Base-by-base conservation (phyloP, 352 stramenopile genomes). In the Saprolegnia diclina region DNA sequence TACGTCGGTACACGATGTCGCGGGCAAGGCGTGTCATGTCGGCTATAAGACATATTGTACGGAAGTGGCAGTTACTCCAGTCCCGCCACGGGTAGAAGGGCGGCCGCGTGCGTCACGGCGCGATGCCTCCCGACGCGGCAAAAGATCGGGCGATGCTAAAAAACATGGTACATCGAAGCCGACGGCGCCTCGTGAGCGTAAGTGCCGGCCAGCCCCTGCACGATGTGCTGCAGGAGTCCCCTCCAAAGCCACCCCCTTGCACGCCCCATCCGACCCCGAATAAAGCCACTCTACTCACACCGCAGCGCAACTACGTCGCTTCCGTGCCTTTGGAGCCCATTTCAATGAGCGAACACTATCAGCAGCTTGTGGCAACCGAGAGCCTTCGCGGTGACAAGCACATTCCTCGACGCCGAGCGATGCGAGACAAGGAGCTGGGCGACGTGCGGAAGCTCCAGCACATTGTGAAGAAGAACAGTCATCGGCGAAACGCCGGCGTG, bases 91-190 rank as follows among this genome's bases (percentile, higher is more conserved):
- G 29, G 29, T 35, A 35, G 29, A 35, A 35, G 29, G 29, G 29
- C 29, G 29, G 29, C 29, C 29, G 29, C 4, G 10, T 22, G 19
- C 48, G 54, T 19, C 35, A 24, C 19, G 10, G 18, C 14, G 26
- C 9, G 5, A 64, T 50, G 56, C 40, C 26, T 22, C 56, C 6
- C 32, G 57, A 66, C 16, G 37, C 22, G 7, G 21, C 22, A 16
- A 37, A 40, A 21, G 57, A 66, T n/a, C 52, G 53, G 38, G 50
- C 21, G 57, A 37, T 66, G 10, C 42, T 66, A 16, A 40, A 55
- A 18, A 19, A 32, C 57, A 66, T 66, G 57, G 57, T 66, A 9
- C 40, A 42, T 6, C 48, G 50, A 24, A 66, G 57, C 57, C 22
- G n/a, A 19, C 57, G 40, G 6, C 57, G 57, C 24, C 40, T 53